These are phyloP conservation scores for Dactylellina drechsleri DNA, from an alignment of 2,329 filamentous ascomycete species.

Conservation along the genomic window DNA sequence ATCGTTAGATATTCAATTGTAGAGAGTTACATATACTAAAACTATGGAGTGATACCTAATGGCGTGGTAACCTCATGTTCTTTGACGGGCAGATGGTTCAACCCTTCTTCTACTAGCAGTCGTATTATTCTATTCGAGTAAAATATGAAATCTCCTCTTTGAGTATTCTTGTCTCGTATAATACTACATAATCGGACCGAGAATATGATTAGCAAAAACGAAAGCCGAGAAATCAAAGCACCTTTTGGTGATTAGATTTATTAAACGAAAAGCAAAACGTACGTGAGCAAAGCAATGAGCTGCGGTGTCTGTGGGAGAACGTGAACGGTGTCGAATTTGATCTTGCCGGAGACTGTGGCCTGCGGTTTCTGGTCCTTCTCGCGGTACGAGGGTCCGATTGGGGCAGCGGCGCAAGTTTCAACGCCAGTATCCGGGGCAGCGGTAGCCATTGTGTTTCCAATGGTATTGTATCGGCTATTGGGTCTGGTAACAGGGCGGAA, in stretches of 20 bases:
- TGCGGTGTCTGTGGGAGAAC: constrained; percentile 93
- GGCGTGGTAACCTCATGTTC: constrained; percentile 90
- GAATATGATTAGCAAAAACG: constrained; percentile 27
- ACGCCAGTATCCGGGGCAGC: constrained; percentile 44
- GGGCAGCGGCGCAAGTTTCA: constrained; percentile 54
- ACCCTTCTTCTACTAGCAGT: constrained; percentile 91
- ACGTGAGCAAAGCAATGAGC: constrained; percentile 97
- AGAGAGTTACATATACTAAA: not conserved
- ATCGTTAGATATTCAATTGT: not conserved
- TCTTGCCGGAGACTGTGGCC: constrained; percentile 75
- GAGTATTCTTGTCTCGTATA: constrained; percentile 90
- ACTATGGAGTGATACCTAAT: constrained; percentile 68
- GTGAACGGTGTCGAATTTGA: constrained; percentile 86
- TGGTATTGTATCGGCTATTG: not conserved
- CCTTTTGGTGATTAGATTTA: not conserved
- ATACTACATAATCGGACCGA: constrained; percentile 69
- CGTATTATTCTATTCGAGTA: constrained; percentile 99
- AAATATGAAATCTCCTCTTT: constrained; percentile 97
- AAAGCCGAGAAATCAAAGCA: not conserved
- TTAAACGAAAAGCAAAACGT: constrained; percentile 64
- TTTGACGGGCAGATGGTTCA: constrained; percentile 94
- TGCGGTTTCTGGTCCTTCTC: constrained; percentile 57
- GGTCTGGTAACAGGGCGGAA: too few relatives aligned
- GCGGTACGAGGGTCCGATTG: constrained; percentile 58
- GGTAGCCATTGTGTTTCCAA: constrained; percentile 37